These are phyloP conservation scores for Ganoderma meredithae DNA, from an alignment of 1,284 basidiomycete species.

Conservation along the genomic window DNA sequence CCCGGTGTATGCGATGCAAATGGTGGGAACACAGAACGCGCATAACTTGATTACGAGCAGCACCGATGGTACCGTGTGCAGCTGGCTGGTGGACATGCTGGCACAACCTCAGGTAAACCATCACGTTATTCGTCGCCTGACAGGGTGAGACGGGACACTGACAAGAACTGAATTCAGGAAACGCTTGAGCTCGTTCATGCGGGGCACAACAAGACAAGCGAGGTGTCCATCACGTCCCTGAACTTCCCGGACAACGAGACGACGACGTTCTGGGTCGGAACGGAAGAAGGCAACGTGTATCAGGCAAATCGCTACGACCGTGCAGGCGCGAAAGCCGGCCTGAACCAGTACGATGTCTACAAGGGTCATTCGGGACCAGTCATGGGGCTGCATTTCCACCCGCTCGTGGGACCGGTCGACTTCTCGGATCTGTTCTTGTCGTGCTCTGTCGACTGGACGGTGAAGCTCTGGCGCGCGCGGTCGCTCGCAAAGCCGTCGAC, in stretches of 20 bases:
- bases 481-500: slow-evolving; percentile 69
- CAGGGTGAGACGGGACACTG: slow-evolving; percentile 26
- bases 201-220: slow-evolving; percentile 93
- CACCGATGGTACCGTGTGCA: slow-evolving; percentile 96
- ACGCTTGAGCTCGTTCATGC: slow-evolving; percentile 87
- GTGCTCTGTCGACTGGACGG: slow-evolving; percentile 93
- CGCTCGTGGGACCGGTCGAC: slow-evolving; percentile 88
- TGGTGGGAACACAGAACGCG: slow-evolving; percentile 98
- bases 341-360: slow-evolving; percentile 92
- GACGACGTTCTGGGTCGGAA: slow-evolving; percentile 95
- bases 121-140: not conserved
- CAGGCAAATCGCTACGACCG: slow-evolving; percentile 96
- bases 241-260: slow-evolving; percentile 97
- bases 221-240: slow-evolving; percentile 92
- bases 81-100: slow-evolving; percentile 98
- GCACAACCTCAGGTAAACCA: slow-evolving; percentile 88
- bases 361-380: slow-evolving; percentile 93
- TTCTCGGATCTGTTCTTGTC: slow-evolving; percentile 96
- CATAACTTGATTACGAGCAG: slow-evolving; percentile 96
- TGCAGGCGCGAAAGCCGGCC: slow-evolving; percentile 93
- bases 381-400: slow-evolving; percentile 95
- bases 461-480: slow-evolving; percentile 91
- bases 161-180: slow-evolving; percentile 63
- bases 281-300: slow-evolving; percentile 97
- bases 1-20: slow-evolving; percentile 96